Base-by-base conservation (phyloP, 495 filamentous ascomycete species). In the Aspergillus kassunensis region DNA sequence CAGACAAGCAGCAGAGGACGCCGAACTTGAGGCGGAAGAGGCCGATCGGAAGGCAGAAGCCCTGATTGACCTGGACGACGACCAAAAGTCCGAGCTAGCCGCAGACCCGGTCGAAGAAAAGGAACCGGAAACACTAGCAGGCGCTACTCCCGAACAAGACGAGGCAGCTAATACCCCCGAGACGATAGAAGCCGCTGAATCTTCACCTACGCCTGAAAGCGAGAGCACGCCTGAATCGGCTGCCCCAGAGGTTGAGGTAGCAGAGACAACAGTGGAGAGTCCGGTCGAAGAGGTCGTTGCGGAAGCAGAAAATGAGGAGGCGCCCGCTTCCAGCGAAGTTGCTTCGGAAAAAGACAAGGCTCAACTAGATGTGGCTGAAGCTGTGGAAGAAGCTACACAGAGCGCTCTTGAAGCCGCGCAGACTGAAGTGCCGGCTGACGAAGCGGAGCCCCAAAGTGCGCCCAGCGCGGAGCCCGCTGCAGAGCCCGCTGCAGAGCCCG, bases 1-100 rank as follows among this genome's bases (percentile, higher is more conserved):
- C 15, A 46, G 25, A 24, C 58, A 56, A 44, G 59, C 52, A n/a
- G 59, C 37, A 18, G 55, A 60, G 30, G 55, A 60, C 15, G 60
- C 58, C n/a, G 43, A 55, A 23, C 44, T 49, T 13, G 59, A 56
- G 16, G 56, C 47, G 29, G 53, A 56, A 31, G 43, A 51, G 34
- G 44, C 42, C 19, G 50, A 42, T 15, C 19, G 24, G 23, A 46
- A 34, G 43, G 31, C 41, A 18, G 57, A 55, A 13, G 13, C 31
- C 6, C 36, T 56, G 8, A 51, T 48, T 60, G 51, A 54, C 25
- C 21, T 51, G 16, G 50, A 60, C n/a, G 51, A 40, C 2, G 42
- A 13, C 1, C 25, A 45, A 16, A 18, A 35, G 9, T 10, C 18
- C 13, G 34, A 37, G n/a, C 46, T 49, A 35, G 49, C 35, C 15